phyloP scores from a whole-genome alignment of 1,139 yeast genomes.

The Yamadazyma oceani region DNA sequence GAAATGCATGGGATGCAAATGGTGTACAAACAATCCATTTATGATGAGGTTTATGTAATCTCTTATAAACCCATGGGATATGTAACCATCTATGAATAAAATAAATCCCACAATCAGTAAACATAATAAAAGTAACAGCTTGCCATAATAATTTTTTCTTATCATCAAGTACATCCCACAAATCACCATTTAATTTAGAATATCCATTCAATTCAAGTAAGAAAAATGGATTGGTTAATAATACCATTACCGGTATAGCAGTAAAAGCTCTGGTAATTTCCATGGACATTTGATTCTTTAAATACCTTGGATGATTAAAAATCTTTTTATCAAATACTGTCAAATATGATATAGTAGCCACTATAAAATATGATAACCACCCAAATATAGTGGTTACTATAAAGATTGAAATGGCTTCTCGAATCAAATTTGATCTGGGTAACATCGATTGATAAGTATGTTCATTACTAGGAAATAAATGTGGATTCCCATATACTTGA shows the following conservation, averaged over 20 bases:
- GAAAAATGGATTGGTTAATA: constrained; percentile 87
- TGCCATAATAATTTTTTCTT: constrained; percentile 65
- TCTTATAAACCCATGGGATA: constrained; percentile 85
- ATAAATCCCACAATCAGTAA: constrained; percentile 92
- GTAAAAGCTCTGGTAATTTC: constrained; percentile 77
- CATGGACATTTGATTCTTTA: constrained; percentile 85
- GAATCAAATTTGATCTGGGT: constrained; percentile 66
- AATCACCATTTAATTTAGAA: constrained; percentile 70
- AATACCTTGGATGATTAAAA: constrained; percentile 92
- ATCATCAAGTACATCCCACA: constrained; percentile 67
- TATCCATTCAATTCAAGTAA: constrained; percentile 78
- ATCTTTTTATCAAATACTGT: constrained; percentile 84
- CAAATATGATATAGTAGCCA: constrained; percentile 72
- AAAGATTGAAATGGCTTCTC: constrained; percentile 71
- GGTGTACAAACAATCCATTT: constrained; percentile 99
- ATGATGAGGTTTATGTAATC: constrained; percentile 96
- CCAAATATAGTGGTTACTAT: constrained; percentile 81
- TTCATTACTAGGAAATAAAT: constrained; percentile 42
- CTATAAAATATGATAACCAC: constrained; percentile 71
- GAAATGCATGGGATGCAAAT: constrained; percentile 98
- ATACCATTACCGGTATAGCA: constrained; percentile 88
- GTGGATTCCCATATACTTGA: constrained; percentile 44
- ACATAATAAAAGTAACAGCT: constrained; percentile 76
- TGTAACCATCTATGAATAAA: constrained; percentile 90
- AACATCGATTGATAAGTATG: constrained; percentile 63